phyloP scores from a whole-genome alignment of 2,329 filamentous ascomycete species.

The Karstenula rhodostoma region DNA sequence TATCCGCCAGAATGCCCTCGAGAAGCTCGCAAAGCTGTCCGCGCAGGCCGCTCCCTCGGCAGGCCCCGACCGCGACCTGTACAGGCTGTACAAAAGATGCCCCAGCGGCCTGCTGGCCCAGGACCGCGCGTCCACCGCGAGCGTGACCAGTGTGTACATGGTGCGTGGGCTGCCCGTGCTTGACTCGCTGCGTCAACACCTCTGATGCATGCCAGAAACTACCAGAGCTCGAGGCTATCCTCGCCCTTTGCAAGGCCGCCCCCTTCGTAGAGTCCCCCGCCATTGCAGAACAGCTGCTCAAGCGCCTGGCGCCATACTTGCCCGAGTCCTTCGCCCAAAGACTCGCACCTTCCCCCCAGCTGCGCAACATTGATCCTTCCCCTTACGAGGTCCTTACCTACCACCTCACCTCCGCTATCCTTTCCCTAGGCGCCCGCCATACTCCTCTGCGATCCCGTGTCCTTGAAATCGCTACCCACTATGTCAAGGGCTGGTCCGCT shows the following conservation, averaged over 20 bases:
- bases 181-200: background rate
- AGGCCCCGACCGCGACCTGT: conserved; percentile 48
- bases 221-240: conserved; percentile 88
- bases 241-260: conserved; percentile 91
- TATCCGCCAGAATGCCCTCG: conserved; percentile 58
- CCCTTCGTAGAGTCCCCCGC: conserved; percentile 74
- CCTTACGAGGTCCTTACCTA: conserved; percentile 86
- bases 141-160: conserved; percentile 45
- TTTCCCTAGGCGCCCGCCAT: conserved; percentile 81
- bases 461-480: conserved; percentile 72
- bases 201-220: conserved; percentile 66
- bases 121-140: conserved; percentile 24
- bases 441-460: conserved; percentile 72
- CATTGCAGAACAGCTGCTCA: conserved; percentile 79
- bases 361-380: conserved; percentile 83
- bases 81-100: conserved; percentile 53
- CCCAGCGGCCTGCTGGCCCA: conserved; percentile 23
- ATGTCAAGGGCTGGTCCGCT: conserved; percentile 74
- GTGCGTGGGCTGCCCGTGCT: conserved; percentile 26
- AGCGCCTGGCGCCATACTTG: conserved; percentile 83
- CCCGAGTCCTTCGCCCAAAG: conserved; percentile 82
- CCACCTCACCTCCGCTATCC: conserved; percentile 79
- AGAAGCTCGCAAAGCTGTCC: conserved; percentile 59
- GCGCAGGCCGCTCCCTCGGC: conserved; percentile 45
- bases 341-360: conserved; percentile 81